Evolutionary conservation across 495 filamentous ascomycete species (phyloP).

Genomic region (Clavariopsis aquatica): DNA sequence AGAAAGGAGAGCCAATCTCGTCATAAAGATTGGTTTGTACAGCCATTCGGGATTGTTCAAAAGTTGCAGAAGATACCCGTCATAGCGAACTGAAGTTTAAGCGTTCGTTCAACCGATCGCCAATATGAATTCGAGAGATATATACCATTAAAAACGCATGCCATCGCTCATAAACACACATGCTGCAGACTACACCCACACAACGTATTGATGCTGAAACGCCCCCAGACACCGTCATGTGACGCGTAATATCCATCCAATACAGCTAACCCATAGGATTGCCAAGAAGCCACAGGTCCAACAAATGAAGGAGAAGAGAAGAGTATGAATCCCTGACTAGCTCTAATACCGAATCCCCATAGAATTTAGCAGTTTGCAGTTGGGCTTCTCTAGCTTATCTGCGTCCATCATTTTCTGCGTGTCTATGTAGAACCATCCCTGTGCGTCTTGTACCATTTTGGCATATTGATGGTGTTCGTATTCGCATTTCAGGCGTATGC

Average conservation of each 20-base stretch:
- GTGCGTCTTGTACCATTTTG: constrained; percentile 72
- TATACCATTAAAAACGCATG: neutral
- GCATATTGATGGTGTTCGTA: constrained; percentile 62
- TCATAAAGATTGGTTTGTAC: neutral
- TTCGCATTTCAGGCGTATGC: constrained; percentile 70
- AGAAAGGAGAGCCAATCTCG: constrained; percentile 56
- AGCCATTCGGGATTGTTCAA: neutral
- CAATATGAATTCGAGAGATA: neutral
- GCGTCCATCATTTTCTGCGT: constrained; percentile 71
- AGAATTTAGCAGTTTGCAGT: constrained; percentile 55
- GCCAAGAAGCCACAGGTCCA: neutral
- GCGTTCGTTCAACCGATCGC: neutral
- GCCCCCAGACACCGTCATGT: constrained; percentile 6
- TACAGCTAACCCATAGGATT: neutral
- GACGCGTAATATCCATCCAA: constrained; percentile 2
- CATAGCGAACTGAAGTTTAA: neutral
- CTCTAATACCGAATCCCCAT: constrained; percentile 34
- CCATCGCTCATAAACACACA: neutral
- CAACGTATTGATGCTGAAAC: neutral
- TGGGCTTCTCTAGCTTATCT: constrained; percentile 60
- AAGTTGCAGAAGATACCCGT: constrained; percentile 8
- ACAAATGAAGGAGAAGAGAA: neutral
- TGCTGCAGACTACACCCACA: neutral
- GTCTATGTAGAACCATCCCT: constrained; percentile 86
- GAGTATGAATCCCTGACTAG: neutral